A percentile compares a stretch with the other conserved stretches of the same genome.
phyloP scores from a whole-genome alignment of 2,329 filamentous ascomycete species.

The Penicillium hordei region DNA sequence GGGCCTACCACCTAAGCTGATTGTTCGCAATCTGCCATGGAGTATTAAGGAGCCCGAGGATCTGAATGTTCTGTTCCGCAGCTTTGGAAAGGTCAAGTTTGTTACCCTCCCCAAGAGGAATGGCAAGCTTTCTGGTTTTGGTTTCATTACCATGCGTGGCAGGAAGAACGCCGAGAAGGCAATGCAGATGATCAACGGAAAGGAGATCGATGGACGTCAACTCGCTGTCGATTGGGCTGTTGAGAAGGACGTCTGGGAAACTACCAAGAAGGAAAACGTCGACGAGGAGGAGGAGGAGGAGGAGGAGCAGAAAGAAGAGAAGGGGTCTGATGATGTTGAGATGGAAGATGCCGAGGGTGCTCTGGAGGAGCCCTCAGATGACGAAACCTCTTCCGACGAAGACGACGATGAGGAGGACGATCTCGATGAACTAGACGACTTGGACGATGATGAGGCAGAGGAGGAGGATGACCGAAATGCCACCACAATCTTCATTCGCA shows the following conservation, averaged over 20 bases:
- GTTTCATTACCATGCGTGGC: constrained; percentile 85
- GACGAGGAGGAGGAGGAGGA: constrained; percentile 19
- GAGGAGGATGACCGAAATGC: constrained; percentile 58
- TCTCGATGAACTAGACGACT: constrained; percentile 45
- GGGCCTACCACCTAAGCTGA: constrained; percentile 69
- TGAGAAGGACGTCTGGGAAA: constrained; percentile 82
- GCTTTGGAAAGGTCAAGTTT: constrained; percentile 88
- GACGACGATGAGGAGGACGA: constrained; percentile 46
- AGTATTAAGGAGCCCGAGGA: constrained; percentile 86
- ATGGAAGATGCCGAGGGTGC: constrained; percentile 57
- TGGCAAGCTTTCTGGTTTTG: constrained; percentile 75
- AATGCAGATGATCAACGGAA: constrained; percentile 81
- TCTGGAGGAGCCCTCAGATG: constrained; percentile 40
- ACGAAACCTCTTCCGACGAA: constrained; percentile 41
- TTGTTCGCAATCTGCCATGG: constrained; percentile 94
- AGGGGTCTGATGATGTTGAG: constrained; percentile 47
- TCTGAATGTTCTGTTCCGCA: constrained; percentile 73
- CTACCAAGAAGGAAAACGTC: constrained; percentile 54
- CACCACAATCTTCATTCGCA: constrained; percentile 86
- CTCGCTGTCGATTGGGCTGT: constrained; percentile 97
- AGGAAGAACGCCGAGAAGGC: constrained; percentile 90
- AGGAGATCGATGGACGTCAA: constrained; percentile 79
- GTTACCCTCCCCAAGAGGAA: constrained; percentile 79
- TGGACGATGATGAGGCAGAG: constrained; percentile 44
- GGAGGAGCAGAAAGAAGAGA: constrained; percentile 27